Evolutionary conservation across 345 rosid species (phyloP).

Genomic region (Passiflora organensis): DNA sequence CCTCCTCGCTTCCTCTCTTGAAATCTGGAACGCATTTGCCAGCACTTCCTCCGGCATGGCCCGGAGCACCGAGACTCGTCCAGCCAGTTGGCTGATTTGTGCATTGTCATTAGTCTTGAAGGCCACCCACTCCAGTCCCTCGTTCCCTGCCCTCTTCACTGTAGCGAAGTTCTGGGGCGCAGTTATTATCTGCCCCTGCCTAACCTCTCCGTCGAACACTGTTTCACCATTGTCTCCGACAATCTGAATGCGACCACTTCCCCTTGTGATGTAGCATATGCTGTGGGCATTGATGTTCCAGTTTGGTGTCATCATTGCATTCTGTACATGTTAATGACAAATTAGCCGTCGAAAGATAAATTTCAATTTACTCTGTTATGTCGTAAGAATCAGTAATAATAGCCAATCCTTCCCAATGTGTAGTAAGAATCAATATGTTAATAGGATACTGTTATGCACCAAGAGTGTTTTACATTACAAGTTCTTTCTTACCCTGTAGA

Average conservation of each 20-base stretch:
- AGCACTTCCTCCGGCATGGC: constrained; percentile 29
- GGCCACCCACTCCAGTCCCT: constrained; percentile 33
- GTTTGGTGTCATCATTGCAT: constrained; percentile 27
- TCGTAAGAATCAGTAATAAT: no score
- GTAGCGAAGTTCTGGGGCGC: constrained; percentile 29
- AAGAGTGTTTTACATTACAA: no score
- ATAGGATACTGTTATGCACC: no score
- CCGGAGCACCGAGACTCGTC: constrained; percentile 20
- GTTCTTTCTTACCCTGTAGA: constrained; percentile 27
- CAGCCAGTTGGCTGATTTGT: constrained; percentile 20
- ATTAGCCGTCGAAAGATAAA: no score
- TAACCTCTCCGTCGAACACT: constrained; percentile 19
- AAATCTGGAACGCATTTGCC: constrained; percentile 23
- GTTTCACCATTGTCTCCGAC: constrained; percentile 20
- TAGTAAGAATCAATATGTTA: no score
- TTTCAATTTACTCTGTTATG: no score
- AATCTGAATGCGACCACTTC: constrained; percentile 28
- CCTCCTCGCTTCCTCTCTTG: constrained; percentile 31
- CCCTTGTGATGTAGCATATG: constrained; percentile 26
- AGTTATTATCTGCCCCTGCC: constrained; percentile 27
- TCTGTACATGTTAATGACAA: constrained; percentile 20
- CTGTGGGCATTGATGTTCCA: constrained; percentile 37
- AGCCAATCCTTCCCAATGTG: no score
- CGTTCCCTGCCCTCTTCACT: constrained; percentile 19
- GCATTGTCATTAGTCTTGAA: constrained; percentile 29